Evolutionary conservation across 2,329 filamentous ascomycete genomes (phyloP), one percentile per base, ranked within the genome.

Genomic region (Phoma sp.): DNA sequence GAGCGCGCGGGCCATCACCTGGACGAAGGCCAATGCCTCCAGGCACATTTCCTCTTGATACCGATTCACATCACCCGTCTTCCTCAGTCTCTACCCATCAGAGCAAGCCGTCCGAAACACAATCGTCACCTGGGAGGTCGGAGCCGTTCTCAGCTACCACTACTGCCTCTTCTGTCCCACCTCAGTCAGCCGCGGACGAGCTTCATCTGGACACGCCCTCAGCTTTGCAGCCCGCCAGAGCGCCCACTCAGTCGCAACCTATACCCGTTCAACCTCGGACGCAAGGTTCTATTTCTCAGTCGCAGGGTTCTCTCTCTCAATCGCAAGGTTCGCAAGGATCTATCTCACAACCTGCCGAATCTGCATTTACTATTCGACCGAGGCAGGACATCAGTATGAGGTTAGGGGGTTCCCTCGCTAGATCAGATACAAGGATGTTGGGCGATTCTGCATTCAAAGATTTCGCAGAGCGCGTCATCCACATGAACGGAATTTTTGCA

Each of bases 401-500:
- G 22, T 42, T 52, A 25, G 36, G 54, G 11, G 47, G 56, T 4
- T 43, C 61, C 22, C 60, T 73, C 4, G 58, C 48, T 41, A 68
- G 69, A 23, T 73, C 72, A 3, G 70, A 74, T 42, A 73, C 71
- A 2, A 69, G 53, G 45, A 52, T 68, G 14, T 62, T 70, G 25
- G 70, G 65, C 6, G 71, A 76, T 42, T 41, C 62, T 6, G 88
- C 91, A 0, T 80, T 93, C 44, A 76, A 82, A 7, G 83, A 87
- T 10, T 96, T 96, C 69, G 83, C 86, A 3, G 71, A 78, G 5
- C 87, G 91, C 24, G 89, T 90, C 3, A 84, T 82, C 18, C 89
- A 93, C 68, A 83, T 95, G 64, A 87, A 85, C 57, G 86, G 89
- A 60, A 80, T 95, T 2, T 96, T 96, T 69, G 82, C 86, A 33